phyloP scores from a whole-genome alignment of 202 grass and related monocot species.

The Cymbopogon flexuosus region DNA sequence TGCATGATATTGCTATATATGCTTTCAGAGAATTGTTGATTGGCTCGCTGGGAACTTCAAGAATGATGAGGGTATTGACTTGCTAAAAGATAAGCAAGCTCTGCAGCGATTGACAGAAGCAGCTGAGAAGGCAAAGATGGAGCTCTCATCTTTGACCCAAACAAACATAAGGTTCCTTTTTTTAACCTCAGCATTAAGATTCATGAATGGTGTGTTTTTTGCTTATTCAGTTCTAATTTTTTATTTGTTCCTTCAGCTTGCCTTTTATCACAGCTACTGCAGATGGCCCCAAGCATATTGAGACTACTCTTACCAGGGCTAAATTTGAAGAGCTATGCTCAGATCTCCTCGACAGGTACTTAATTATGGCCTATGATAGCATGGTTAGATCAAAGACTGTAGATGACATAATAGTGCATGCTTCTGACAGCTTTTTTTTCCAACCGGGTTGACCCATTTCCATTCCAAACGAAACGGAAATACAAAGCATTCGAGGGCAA shows the following conservation, averaged over 20 bases:
- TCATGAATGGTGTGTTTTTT: neutral
- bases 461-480: too few species aligned
- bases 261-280: constrained; percentile 60
- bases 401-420: neutral
- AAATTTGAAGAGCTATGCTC: constrained; percentile 76
- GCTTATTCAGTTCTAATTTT: neutral
- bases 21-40: constrained; percentile 56
- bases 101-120: constrained; percentile 60
- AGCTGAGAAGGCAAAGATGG: constrained; percentile 71
- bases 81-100: constrained; percentile 65
- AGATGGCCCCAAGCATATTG: constrained; percentile 64
- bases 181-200: neutral
- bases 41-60: constrained; percentile 53
- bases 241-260: constrained; percentile 37
- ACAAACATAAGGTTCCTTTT: constrained; percentile 52
- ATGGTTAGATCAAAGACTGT: constrained; percentile 5
- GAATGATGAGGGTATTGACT: constrained; percentile 62
- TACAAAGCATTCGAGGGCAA: too few species aligned
- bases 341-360: constrained; percentile 60
- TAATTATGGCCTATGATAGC: neutral
- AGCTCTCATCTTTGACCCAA: constrained; percentile 54
- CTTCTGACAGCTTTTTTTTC: neutral
- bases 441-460: too few species aligned
- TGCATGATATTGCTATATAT: neutral
- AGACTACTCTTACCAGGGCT: constrained; percentile 52